phyloP scores from a whole-genome alignment of 2,329 filamentous ascomycete species.

The Xylaria sp. region DNA sequence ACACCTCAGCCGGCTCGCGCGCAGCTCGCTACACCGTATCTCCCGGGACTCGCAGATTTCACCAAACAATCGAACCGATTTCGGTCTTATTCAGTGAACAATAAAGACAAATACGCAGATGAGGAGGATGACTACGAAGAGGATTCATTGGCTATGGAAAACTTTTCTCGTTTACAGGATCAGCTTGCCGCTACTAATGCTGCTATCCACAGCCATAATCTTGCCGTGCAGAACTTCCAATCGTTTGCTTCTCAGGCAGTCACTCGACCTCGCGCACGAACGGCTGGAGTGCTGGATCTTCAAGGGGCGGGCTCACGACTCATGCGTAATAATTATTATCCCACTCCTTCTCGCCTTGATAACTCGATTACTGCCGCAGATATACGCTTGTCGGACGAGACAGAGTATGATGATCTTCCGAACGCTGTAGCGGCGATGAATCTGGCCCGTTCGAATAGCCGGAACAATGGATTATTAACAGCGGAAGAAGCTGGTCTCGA shows the following conservation, averaged over 20 bases:
- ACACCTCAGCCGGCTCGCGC: slow-evolving; percentile 84
- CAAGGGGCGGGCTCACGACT: slow-evolving; percentile 71
- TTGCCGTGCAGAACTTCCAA: slow-evolving; percentile 76
- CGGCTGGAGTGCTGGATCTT: slow-evolving; percentile 85
- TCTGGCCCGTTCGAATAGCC: slow-evolving; percentile 72
- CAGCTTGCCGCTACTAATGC: slow-evolving; percentile 72
- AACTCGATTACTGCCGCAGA: slow-evolving; percentile 81
- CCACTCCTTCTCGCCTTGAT: slow-evolving; percentile 77
- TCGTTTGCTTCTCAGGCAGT: slow-evolving; percentile 87
- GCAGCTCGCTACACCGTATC: slow-evolving; percentile 77
- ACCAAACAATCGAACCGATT: slow-evolving; percentile 86
- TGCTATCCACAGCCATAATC: slow-evolving; percentile 88
- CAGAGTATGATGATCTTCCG: slow-evolving; percentile 81
- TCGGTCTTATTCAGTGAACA: slow-evolving; percentile 97
- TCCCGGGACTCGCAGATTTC: slow-evolving; percentile 79
- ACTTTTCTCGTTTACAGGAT: slow-evolving; percentile 68
- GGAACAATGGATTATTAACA: slow-evolving; percentile 73
- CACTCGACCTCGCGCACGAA: slow-evolving; percentile 87
- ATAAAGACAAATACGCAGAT: slow-evolving; percentile 95
- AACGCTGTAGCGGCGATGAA: slow-evolving; percentile 86
- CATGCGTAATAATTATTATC: slow-evolving; percentile 76
- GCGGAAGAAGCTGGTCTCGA: slow-evolving; percentile 84
- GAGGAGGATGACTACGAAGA: slow-evolving; percentile 82
- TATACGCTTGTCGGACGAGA: slow-evolving; percentile 76
- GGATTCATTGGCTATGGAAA: slow-evolving; percentile 62